Base-by-base conservation (phyloP, 768 basidiomycete genomes). In the Filobasidium floriforme region DNA sequence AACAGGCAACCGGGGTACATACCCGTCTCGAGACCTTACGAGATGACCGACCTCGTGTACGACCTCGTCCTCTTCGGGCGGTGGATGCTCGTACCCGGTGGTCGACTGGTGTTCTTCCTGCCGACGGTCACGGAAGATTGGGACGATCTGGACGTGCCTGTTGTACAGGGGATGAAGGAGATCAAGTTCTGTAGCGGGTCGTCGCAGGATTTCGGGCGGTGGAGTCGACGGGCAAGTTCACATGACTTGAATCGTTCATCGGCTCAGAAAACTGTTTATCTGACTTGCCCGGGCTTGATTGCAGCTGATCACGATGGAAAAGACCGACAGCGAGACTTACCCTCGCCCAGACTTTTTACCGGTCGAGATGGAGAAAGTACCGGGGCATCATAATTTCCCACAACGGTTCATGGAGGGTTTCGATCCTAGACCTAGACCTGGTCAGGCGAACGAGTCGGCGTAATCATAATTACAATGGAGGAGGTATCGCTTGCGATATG, bases 91-190 rank as follows among this genome's bases (percentile, higher is more conserved):
- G 90, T 86, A 69, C 90, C 90, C 0, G 83, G 82, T 26, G 96
- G 96, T 14, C 82, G 96, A 46, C 83, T 99, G 18, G 94, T 99
- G 3, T 98, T 96, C 80, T 98, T 97, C 81, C 82, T 98, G 24
- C 79, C 80, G 4, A 79, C 78, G 0, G 89, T 94, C 24, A 90
- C 85, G 14, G 92, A 94, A 57, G 88, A 92, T 49, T 98, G 93
- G 73, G 85, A 88, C 67, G 89, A 89, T 70, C 80, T 96, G 1
- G 96, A 99, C 73, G 81, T 98, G 10, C 83, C 88, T 37, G 79
- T 82, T 0, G 84, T 90, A 77, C 82, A 91, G 26, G 93, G 92
- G 0, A 92, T 98, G 89, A 63, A 46, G 61, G 86, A 86, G 71
- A 79, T 98, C 41, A 75, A 73, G 60, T 62, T 66, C 22, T 73